A percentile compares a stretch with the other conserved stretches of the same genome.
These are phyloP conservation scores for Trypanosoma avium DNA, from an alignment of 208 protist species.

Conservation along the genomic window DNA sequence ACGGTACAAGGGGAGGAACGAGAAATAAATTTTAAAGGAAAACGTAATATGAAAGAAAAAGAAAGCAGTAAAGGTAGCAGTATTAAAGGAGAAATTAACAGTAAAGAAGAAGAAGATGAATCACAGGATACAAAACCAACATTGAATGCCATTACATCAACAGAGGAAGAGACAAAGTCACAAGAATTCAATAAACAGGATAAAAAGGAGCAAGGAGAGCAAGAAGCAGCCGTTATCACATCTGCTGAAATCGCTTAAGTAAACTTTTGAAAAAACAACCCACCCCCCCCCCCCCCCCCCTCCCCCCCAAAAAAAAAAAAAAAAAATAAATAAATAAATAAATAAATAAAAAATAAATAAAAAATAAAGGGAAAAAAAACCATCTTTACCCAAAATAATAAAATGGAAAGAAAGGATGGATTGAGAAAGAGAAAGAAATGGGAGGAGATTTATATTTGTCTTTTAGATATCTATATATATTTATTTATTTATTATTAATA, in stretches of 20 bases:
- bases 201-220: no score
- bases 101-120: slow-evolving; percentile 11
- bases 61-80: slow-evolving; percentile 25
- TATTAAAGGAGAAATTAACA: slow-evolving; percentile 15
- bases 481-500: no score
- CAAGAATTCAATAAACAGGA: not conserved
- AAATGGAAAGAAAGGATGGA: no score
- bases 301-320: not conserved
- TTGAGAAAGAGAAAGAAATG: not conserved
- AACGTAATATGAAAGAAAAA: slow-evolving; percentile 8
- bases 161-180: not conserved
- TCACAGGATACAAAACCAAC: slow-evolving; percentile 1
- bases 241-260: no score
- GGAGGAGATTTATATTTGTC: no score
- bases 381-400: no score
- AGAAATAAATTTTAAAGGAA: not conserved
- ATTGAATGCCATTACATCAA: not conserved
- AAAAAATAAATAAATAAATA: slow-evolving; percentile 3
- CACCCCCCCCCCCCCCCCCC: not conserved
- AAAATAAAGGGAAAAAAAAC: no score
- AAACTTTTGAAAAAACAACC: no score
- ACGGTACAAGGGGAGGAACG: slow-evolving; percentile 7
- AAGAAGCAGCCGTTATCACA: no score
- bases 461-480: no score
- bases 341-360: slow-evolving; percentile 3